Evolutionary conservation across 1,284 basidiomycete genomes (phyloP).

Genomic region (Coniophora puteana): DNA sequence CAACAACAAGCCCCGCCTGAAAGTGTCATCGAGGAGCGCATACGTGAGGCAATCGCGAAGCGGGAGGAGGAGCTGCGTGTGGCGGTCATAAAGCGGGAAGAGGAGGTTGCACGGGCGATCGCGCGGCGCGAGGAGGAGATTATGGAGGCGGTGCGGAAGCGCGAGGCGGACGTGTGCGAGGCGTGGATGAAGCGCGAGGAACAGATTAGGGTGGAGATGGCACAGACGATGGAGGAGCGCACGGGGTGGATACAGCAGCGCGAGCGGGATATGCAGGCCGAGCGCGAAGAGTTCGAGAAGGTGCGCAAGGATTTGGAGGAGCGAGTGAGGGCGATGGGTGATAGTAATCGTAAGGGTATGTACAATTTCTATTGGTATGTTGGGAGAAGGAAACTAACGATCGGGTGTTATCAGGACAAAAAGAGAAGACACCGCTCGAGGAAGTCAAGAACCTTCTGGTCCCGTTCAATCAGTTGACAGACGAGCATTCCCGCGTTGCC

Average conservation of each 20-base stretch:
- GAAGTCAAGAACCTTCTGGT: constrained; percentile 69
- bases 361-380: neutral
- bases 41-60: constrained; percentile 56
- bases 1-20: constrained; percentile 35
- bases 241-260: constrained; percentile 47
- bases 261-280: constrained; percentile 49
- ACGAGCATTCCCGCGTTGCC: constrained; percentile 19
- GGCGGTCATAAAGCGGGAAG: constrained; percentile 63
- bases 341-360: constrained; percentile 34
- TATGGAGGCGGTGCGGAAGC: constrained; percentile 58
- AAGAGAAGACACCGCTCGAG: constrained; percentile 61
- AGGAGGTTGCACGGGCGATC: constrained; percentile 64
- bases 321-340: constrained; percentile 40
- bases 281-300: constrained; percentile 46
- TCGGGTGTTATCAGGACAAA: constrained; percentile 29
- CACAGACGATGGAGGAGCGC: constrained; percentile 46
- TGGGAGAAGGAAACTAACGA: constrained; percentile 2
- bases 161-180: constrained; percentile 67
- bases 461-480: constrained; percentile 42
- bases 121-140: constrained; percentile 69
- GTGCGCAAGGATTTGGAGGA: constrained; percentile 44
- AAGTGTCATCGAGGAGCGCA: constrained; percentile 49
- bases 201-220: constrained; percentile 48
- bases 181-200: constrained; percentile 60
- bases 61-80: constrained; percentile 65